Base-by-base conservation (phyloP, 148 eudicot species). In the Polygonum maritimum region DNA sequence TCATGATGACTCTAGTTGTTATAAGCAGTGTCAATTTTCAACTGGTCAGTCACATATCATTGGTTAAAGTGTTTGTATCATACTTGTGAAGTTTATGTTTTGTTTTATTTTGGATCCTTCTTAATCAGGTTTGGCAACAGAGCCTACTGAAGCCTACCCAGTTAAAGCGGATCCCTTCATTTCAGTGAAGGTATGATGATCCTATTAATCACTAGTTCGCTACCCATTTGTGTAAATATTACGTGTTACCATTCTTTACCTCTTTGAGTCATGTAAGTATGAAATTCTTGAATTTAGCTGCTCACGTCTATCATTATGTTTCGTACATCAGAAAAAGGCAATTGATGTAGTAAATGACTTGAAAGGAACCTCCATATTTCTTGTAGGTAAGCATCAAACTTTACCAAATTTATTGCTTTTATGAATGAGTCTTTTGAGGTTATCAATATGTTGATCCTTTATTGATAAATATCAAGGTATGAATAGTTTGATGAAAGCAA, bases 311-410 rank as follows among this genome's bases (percentile, higher is more conserved):
- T 70, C 78, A 75, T 60, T 78, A 81, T 90, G 85, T 78, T 84
- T 87, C 78, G 77, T 83, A 51, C 83, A 90, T 67, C 91, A 94
- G 98, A 92, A 84, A 80, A 90, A 78, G 86, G 97, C 97, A 52
- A 71, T 73, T 10, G 93, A 92, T 69, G 49, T 94, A 63, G 80
- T 84, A 73, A 75, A 86, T 76, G 92, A 82, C 52, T 83, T 92
- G 52, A 92, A 87, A 82, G 99, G 99, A 82, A 82, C 96, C 74
- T 95, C 97, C 36, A 80, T 95, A 81, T 92, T 86, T 76, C 90
- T 95, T 38, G 81, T 95, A 58, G 99, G 99, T 95, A 83, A 87
- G 89, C 51, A 18, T 40, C 69, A 18, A 3, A 79, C 81, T 48
- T 40, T 13, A 57, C 54, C 74, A 36, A 33, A 74, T 63, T 63